These are phyloP conservation scores for Cercospora zeina DNA, from an alignment of 2,329 filamentous ascomycete species.

Conservation along the genomic window DNA sequence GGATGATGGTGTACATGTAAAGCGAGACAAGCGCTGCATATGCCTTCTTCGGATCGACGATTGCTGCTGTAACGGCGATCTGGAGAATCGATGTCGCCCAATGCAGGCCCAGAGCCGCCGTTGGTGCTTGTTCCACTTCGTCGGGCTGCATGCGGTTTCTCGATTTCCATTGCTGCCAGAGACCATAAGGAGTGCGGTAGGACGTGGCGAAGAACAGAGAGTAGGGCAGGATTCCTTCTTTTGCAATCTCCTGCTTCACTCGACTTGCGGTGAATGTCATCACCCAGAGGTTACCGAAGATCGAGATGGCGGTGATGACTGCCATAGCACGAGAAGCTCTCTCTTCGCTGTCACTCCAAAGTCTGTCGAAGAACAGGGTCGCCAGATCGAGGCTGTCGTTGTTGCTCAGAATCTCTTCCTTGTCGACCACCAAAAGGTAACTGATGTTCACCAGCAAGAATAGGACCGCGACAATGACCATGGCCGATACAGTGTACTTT, in stretches of 20 bases:
- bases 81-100: constrained; percentile 43
- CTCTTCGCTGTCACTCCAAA: constrained; percentile 25
- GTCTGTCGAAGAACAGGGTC: constrained; percentile 38
- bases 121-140: constrained; percentile 42
- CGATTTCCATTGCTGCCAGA: constrained; percentile 27
- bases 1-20: constrained; percentile 47
- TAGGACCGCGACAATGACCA: constrained; percentile 35
- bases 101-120: constrained; percentile 44
- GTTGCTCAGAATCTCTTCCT: constrained; percentile 20
- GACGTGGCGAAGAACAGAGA: constrained; percentile 51
- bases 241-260: constrained; percentile 64
- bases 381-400: constrained; percentile 27
- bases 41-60: constrained; percentile 31
- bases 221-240: constrained; percentile 57
- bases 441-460: constrained; percentile 34
- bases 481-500: constrained; percentile 39
- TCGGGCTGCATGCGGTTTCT: constrained; percentile 22
- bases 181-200: constrained; percentile 35
- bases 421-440: constrained; percentile 40
- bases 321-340: constrained; percentile 46
- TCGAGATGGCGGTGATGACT: constrained; percentile 55
- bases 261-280: constrained; percentile 58
- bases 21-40: constrained; percentile 42
- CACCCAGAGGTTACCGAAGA: constrained; percentile 58
- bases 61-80: constrained; percentile 38